phyloP scores from a whole-genome alignment of 2,329 filamentous ascomycete species.

The Fusarium verticillioides region DNA sequence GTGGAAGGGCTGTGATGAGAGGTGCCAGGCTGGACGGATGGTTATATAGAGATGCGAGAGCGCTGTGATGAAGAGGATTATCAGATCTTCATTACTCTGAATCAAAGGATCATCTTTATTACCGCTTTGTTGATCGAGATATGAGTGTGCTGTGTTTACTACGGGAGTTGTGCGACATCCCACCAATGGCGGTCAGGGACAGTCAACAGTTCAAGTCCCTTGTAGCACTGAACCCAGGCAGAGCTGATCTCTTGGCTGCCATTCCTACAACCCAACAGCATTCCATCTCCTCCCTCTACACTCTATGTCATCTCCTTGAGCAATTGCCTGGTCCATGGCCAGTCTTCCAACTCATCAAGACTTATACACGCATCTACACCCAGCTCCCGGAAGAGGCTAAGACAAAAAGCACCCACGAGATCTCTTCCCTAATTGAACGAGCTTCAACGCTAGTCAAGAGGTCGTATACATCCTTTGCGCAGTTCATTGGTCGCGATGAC shows the following conservation, averaged over 20 bases:
- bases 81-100: neutral
- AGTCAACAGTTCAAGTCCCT: neutral
- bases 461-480: neutral
- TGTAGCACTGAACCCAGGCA: neutral
- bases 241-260: neutral
- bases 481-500: neutral
- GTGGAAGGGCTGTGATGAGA: neutral
- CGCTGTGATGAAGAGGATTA: neutral
- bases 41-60: neutral
- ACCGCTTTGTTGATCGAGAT: neutral
- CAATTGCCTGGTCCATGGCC: neutral
- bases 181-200: neutral
- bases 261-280: neutral
- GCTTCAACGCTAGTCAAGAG: neutral
- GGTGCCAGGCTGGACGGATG: neutral
- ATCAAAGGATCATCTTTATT: neutral
- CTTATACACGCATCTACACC: neutral
- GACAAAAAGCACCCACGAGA: neutral
- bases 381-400: neutral
- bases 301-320: neutral
- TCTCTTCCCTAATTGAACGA: neutral
- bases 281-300: neutral
- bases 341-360: slow-evolving; percentile 5
- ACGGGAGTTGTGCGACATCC: neutral
- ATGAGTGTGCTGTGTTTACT: neutral